phyloP scores from a whole-genome alignment of 768 basidiomycete species.

The Mycena galopus region DNA sequence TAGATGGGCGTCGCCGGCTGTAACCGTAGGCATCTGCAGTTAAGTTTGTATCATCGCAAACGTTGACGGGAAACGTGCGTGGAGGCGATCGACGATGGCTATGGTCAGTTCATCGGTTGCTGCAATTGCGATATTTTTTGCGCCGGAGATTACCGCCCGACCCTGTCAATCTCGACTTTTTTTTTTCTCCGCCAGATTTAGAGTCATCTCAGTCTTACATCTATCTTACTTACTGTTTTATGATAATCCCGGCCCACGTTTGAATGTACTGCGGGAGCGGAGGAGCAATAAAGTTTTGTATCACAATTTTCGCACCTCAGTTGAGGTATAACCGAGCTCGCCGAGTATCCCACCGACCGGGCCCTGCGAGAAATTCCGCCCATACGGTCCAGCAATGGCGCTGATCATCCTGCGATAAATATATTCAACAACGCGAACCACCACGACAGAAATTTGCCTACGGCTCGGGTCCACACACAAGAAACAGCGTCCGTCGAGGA shows the following conservation, averaged over 20 bases:
- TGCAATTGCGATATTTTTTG: background rate
- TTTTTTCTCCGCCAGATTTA: no score
- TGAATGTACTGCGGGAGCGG: background rate
- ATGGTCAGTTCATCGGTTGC: background rate
- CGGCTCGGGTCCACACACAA: slow-evolving; percentile 91
- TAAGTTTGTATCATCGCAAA: background rate
- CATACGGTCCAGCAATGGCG: slow-evolving; percentile 82
- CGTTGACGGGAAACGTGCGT: background rate
- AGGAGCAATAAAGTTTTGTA: background rate
- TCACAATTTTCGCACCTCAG: slow-evolving; percentile 80
- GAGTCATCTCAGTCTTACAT: no score
- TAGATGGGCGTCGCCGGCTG: no score
- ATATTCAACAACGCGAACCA: slow-evolving; percentile 1
- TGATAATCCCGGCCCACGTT: background rate
- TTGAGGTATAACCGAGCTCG: slow-evolving; percentile 70
- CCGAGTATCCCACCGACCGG: slow-evolving; percentile 74
- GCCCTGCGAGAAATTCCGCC: slow-evolving; percentile 83
- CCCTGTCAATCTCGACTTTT: background rate
- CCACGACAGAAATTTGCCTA: slow-evolving; percentile 49
- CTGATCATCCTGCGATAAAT: slow-evolving; percentile 75
- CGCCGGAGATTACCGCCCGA: background rate
- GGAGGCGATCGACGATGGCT: background rate
- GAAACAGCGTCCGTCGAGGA: slow-evolving; percentile 66
- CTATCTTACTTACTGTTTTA: no score
- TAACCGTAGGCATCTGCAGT: background rate